Percentiles rank a stretch among this genome's conserved stretches.
Conservation (phyloP, 108 stramenopile genomes). For the Skeletonema grethae region DNA sequence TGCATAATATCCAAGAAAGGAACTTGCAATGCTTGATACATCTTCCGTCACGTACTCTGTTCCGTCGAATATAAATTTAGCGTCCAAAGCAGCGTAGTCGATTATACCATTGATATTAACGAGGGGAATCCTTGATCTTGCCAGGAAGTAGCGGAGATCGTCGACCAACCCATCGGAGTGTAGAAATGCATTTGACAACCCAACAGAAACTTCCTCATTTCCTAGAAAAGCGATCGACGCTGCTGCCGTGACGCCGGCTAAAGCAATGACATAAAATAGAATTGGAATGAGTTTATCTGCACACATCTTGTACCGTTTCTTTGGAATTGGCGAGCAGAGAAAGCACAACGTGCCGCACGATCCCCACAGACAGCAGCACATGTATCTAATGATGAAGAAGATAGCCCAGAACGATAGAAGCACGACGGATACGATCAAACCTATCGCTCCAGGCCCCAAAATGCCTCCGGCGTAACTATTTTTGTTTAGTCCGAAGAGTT, state of each 20-base stretch:
- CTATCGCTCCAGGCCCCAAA: constrained; percentile 10
- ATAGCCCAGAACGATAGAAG: constrained; percentile 41
- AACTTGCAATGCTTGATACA: constrained; percentile 36
- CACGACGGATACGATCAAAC: constrained; percentile 26
- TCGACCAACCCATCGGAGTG: constrained; percentile 37
- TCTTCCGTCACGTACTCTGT: constrained; percentile 47
- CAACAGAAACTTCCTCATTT: constrained; percentile 50
- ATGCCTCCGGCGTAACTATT: constrained; percentile 38
- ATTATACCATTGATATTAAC: constrained; percentile 37
- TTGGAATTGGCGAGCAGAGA: constrained; percentile 50
- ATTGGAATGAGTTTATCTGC: constrained; percentile 31
- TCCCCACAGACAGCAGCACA: constrained; percentile 55
- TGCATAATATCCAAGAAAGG: constrained; percentile 31
- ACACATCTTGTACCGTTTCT: constrained; percentile 37
- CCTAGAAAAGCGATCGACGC: constrained; percentile 40
- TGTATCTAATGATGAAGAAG: constrained; percentile 44
- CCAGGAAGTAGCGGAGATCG: constrained; percentile 43
- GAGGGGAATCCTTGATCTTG: constrained; percentile 41
- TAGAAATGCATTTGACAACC: constrained; percentile 38
- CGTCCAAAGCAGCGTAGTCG: constrained; percentile 43
- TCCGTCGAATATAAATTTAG: constrained; percentile 40
- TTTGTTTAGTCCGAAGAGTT: constrained; percentile 11
- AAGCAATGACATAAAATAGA: constrained; percentile 29
- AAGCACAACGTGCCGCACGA: constrained; percentile 29
- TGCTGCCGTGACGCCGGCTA: constrained; percentile 22